Conservation (phyloP, 768 basidiomycete genomes). For the Russula brevipes region DNA sequence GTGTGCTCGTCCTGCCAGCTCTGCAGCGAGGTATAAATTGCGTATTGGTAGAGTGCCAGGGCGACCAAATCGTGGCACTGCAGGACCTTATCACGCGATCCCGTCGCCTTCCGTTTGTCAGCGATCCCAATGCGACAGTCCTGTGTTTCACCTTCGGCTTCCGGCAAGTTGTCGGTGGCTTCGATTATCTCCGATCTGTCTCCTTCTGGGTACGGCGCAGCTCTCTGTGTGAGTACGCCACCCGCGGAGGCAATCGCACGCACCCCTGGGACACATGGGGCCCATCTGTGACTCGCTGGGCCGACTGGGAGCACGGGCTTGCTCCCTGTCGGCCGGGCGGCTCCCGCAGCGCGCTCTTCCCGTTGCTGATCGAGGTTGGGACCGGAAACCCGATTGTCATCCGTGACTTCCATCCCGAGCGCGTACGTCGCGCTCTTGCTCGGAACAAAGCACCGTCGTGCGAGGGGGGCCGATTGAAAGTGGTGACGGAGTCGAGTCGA, state of each 20-base stretch:
- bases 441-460: not conserved
- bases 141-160: conserved; percentile 19
- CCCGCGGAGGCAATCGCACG: not conserved
- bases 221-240: conserved; percentile 8
- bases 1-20: conserved; percentile 17
- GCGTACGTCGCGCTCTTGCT: conserved; percentile 13
- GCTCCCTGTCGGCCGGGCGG: conserved; percentile 19
- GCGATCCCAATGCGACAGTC: conserved; percentile 11
- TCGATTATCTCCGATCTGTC: conserved; percentile 20
- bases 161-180: conserved; percentile 13
- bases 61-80: conserved; percentile 13
- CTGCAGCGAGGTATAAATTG: conserved; percentile 15
- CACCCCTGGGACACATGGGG: conserved; percentile 18
- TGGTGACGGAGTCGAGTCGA: conserved; percentile 17
- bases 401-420: conserved; percentile 17
- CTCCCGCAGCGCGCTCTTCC: conserved; percentile 14
- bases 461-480: conserved; percentile 2
- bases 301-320: conserved; percentile 16
- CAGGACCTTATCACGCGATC: conserved; percentile 2
- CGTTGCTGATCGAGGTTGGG: conserved; percentile 15
- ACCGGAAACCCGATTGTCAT: conserved; percentile 18
- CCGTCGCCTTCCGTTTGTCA: conserved; percentile 10
- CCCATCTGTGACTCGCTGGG: conserved; percentile 14
- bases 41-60: conserved; percentile 19
- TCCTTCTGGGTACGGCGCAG: conserved; percentile 20